phyloP scores from a whole-genome alignment of 768 basidiomycete genomes.

The Leccinum rimulosum region DNA sequence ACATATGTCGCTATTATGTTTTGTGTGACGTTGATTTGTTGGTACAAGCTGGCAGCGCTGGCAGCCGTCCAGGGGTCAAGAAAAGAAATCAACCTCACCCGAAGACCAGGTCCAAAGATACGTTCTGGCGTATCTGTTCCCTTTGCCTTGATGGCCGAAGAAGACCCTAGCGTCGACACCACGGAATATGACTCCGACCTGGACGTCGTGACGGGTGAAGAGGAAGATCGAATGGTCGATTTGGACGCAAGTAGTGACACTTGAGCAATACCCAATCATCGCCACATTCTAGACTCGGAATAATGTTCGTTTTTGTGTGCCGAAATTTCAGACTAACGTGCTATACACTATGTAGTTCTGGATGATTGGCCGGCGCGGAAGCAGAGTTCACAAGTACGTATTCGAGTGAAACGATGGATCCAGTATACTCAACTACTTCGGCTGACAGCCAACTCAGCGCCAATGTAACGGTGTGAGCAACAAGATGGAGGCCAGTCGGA shows the following conservation, averaged over 20 bases:
- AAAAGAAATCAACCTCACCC: constrained; percentile 56
- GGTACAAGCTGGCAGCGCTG: constrained; percentile 51
- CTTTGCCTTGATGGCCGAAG: constrained; percentile 27
- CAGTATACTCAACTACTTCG: no score
- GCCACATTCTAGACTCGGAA: not conserved
- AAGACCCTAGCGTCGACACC: not conserved
- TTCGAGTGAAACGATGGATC: no score
- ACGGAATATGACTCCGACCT: constrained; percentile 16
- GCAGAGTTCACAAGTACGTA: not conserved
- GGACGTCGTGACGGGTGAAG: constrained; percentile 8
- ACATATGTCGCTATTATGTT: not conserved
- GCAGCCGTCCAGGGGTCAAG: constrained; percentile 50
- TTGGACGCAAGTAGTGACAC: constrained; percentile 22
- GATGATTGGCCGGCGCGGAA: not conserved
- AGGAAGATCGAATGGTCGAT: constrained; percentile 19
- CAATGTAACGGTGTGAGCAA: no score
- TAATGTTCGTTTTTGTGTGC: not conserved
- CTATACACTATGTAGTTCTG: not conserved
- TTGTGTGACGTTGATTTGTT: constrained; percentile 1
- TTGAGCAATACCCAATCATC: constrained; percentile 1
- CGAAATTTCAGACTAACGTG: not conserved
- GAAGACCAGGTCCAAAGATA: constrained; percentile 59
- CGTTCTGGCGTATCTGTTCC: constrained; percentile 55
- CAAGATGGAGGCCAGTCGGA: no score
- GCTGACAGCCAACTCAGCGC: no score